Evolutionary conservation across 73 alveolate genomes (phyloP).

Genomic region (Tetrahymena elliotti): DNA sequence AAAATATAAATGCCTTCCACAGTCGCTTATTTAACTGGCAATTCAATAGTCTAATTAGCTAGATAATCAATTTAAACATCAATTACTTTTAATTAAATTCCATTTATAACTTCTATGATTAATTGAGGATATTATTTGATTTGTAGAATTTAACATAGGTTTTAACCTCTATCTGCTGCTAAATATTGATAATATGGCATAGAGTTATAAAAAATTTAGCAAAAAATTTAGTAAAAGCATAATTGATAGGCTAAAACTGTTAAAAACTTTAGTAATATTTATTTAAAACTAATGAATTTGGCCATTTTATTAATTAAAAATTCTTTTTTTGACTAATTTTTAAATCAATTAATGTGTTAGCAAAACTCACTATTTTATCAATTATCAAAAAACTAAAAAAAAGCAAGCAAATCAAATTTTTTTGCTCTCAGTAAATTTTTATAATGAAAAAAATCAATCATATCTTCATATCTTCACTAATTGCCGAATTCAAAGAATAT

Average conservation of each 20-base stretch:
- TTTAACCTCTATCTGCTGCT: not conserved
- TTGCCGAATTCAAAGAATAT: too few species aligned
- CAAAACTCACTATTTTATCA: too few species aligned
- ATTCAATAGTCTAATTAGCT: not conserved
- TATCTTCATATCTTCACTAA: too few species aligned
- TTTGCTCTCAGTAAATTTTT: too few species aligned
- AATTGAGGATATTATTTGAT: not conserved
- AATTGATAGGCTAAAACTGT: not conserved
- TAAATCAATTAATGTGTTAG: too few species aligned
- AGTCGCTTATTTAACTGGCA: not conserved
- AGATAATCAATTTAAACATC: not conserved
- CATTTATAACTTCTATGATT: not conserved
- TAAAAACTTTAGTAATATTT: too few species aligned
- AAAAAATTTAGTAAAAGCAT: not conserved
- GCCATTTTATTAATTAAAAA: not conserved
- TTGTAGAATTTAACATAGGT: not conserved
- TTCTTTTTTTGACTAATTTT: not conserved
- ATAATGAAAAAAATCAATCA: too few species aligned
- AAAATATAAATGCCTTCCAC: not conserved
- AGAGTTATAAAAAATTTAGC: not conserved
- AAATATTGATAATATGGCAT: not conserved
- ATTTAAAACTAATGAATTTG: not conserved
- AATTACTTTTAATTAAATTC: not conserved
- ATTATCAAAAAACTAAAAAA: too few species aligned
- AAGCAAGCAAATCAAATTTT: too few species aligned